Evolutionary conservation across 2,329 filamentous ascomycete species (phyloP).

Genomic region (Aspergillus sp.): DNA sequence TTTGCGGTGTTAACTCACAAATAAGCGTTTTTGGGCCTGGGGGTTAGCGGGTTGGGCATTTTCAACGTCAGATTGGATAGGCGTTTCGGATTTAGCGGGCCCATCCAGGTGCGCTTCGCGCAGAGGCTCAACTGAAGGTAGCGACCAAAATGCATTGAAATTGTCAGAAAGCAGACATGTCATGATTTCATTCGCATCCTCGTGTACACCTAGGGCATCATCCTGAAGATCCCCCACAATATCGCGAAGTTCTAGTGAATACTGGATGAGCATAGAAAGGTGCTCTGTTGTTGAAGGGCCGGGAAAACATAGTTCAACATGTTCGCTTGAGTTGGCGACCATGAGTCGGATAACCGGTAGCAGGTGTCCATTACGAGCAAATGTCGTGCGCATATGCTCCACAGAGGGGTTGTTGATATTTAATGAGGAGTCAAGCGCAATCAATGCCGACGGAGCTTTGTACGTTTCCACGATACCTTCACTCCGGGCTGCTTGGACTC

Average conservation of each 20-base stretch:
- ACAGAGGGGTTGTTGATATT: conserved; percentile 39
- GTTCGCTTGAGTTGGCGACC: conserved; percentile 48
- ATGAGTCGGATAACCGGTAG: conserved; percentile 47
- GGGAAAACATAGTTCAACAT: conserved; percentile 46
- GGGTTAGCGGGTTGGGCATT: neutral
- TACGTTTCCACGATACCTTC: conserved; percentile 32
- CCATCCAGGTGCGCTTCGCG: conserved; percentile 31
- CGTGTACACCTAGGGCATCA: conserved; percentile 40
- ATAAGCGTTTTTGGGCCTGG: conserved; percentile 29
- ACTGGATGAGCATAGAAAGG: conserved; percentile 35
- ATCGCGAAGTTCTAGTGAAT: conserved; percentile 32
- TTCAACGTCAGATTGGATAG: neutral
- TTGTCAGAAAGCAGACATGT: conserved; percentile 35
- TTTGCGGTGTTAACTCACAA: conserved; percentile 25
- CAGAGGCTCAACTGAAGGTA: conserved; percentile 39
- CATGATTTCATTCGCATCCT: conserved; percentile 41
- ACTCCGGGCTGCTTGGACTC: conserved; percentile 32
- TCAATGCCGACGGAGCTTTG: conserved; percentile 39
- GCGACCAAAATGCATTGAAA: conserved; percentile 37
- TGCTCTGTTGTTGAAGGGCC: conserved; percentile 33
- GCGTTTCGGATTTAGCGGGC: conserved; percentile 10
- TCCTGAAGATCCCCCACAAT: conserved; percentile 44
- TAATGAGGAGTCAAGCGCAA: conserved; percentile 47
- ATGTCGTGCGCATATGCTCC: conserved; percentile 39
- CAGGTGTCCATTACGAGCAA: conserved; percentile 33